Evolutionary conservation across 768 basidiomycete species (phyloP).

Genomic region (Candolleomyces eurysporus): DNA sequence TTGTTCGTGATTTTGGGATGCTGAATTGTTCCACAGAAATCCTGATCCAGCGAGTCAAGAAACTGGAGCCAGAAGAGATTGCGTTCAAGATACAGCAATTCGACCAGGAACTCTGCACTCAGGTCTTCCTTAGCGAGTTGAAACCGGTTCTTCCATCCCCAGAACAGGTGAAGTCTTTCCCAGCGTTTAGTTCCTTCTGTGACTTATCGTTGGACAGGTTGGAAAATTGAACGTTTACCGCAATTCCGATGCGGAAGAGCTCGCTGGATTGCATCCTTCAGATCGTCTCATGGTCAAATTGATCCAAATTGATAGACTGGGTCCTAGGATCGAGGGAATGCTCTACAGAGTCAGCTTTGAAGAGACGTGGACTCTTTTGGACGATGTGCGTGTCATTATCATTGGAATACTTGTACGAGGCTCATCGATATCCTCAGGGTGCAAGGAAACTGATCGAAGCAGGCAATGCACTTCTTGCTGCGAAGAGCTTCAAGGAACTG

Average conservation of each 20-base stretch:
- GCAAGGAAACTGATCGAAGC: conserved; percentile 81
- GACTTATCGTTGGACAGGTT: conserved; percentile 41
- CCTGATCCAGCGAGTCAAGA: conserved; percentile 83
- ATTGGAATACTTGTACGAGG: conserved; percentile 4
- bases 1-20: not conserved
- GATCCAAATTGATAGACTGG: conserved; percentile 89
- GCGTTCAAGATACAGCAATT: conserved; percentile 82
- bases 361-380: conserved; percentile 77
- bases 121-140: conserved; percentile 86
- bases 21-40: conserved; percentile 59
- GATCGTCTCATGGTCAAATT: conserved; percentile 97
- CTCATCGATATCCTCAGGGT: conserved; percentile 44
- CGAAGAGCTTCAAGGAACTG: conserved; percentile 87
- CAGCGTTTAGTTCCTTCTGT: not conserved
- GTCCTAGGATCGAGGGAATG: conserved; percentile 93
- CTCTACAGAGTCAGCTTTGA: conserved; percentile 87
- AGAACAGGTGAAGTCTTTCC: conserved; percentile 60
- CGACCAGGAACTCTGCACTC: conserved; percentile 82
- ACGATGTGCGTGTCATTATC: conserved; percentile 56
- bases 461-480: conserved; percentile 72
- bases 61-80: conserved; percentile 83
- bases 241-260: conserved; percentile 81
- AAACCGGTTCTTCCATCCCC: conserved; percentile 87
- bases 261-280: conserved; percentile 86
- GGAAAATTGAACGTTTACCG: conserved; percentile 90